Conservation (phyloP, 202 grass and related monocot genomes). For the Eragrostis tef region DNA sequence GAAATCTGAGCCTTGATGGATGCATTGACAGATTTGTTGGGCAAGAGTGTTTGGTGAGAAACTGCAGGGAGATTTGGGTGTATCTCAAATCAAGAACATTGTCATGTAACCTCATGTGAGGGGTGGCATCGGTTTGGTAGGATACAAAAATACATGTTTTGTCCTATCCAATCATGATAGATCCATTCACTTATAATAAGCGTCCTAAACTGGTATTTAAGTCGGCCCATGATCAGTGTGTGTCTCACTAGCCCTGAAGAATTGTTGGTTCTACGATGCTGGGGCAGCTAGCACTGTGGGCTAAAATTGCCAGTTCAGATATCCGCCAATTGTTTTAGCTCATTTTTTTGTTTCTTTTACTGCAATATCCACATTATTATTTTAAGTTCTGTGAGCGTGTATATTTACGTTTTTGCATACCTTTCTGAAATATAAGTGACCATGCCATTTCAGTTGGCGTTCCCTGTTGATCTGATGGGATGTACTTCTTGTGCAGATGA, state of each 20-base stretch:
- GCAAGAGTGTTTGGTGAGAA: slow-evolving; percentile 51
- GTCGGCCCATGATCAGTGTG: not conserved
- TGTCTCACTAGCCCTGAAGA: slow-evolving; percentile 6
- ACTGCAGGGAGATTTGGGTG: not conserved
- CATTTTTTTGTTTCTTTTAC: not conserved
- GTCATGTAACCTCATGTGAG: slow-evolving; percentile 48
- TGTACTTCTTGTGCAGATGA: slow-evolving; percentile 63
- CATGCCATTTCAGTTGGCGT: slow-evolving; percentile 4
- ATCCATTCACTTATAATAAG: slow-evolving; percentile 45
- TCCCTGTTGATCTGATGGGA: not conserved
- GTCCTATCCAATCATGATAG: slow-evolving; percentile 40
- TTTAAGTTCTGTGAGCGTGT: not conserved
- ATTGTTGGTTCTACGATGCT: slow-evolving; percentile 34
- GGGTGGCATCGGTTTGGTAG: slow-evolving; percentile 44
- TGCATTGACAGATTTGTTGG: slow-evolving; percentile 33
- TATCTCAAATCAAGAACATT: slow-evolving; percentile 43
- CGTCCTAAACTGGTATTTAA: slow-evolving; percentile 18
- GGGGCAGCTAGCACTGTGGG: slow-evolving; percentile 40
- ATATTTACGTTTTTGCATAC: not conserved
- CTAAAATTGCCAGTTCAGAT: slow-evolving; percentile 47
- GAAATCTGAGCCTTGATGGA: slow-evolving; percentile 41
- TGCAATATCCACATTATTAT: not conserved
- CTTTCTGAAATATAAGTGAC: not conserved
- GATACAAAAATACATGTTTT: slow-evolving; percentile 39
- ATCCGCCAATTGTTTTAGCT: not conserved